These are phyloP conservation scores for Penicillium lividum DNA, from an alignment of 495 filamentous ascomycete genomes.

Conservation along the genomic window DNA sequence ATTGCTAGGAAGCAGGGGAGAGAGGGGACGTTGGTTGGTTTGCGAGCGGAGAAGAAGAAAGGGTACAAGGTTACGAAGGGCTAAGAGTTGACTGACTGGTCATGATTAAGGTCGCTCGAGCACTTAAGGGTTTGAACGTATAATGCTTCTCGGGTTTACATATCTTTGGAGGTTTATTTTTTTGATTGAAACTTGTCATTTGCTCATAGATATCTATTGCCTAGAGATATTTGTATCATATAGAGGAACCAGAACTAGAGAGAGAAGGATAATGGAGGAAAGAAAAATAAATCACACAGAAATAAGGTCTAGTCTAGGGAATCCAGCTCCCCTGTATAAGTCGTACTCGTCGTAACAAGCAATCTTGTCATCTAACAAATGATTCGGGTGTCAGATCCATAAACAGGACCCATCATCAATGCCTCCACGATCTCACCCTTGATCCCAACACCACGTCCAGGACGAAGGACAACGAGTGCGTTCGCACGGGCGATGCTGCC, in stretches of 20 bases:
- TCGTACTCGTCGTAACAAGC: conserved; percentile 11
- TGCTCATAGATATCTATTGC: conserved; percentile 18
- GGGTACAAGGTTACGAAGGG: conserved; percentile 44
- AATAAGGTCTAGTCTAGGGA: conserved; percentile 12
- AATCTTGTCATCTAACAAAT: conserved; percentile 19
- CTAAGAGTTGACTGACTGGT: neutral
- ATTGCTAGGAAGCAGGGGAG: conserved; percentile 75
- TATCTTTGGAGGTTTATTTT: neutral
- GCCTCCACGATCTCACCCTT: conserved; percentile 61
- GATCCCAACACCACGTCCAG: conserved; percentile 45
- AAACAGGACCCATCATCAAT: conserved; percentile 58
- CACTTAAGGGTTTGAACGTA: neutral
- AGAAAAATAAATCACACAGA: conserved; percentile 5
- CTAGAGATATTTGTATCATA: conserved; percentile 11
- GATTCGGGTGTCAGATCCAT: conserved; percentile 29
- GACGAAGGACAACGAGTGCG: conserved; percentile 76
- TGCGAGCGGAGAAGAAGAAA: conserved; percentile 76
- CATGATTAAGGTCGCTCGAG: neutral
- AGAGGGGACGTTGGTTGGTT: conserved; percentile 60
- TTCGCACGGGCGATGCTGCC: conserved; percentile 89
- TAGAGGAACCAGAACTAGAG: neutral
- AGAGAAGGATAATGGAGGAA: conserved; percentile 1
- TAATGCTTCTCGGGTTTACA: conserved; percentile 6
- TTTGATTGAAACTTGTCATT: conserved; percentile 10
- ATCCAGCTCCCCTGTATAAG: conserved; percentile 17